Conservation (phyloP, 441 rosid genomes). For the Euphorbia schlechtendalii region DNA sequence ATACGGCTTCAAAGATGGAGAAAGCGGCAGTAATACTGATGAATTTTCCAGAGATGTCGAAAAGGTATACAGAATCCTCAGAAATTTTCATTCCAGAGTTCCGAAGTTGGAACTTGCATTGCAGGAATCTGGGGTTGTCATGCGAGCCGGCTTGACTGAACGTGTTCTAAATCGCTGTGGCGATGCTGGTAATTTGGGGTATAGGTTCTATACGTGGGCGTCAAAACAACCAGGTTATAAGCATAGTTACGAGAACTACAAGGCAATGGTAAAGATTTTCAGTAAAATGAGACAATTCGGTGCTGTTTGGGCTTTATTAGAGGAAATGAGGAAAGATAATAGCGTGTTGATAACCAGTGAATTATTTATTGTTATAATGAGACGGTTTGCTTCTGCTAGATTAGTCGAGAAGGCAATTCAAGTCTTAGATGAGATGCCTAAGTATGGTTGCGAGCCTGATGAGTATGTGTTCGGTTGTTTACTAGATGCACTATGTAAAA, state of each 20-base stretch:
- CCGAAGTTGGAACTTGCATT: constrained; percentile 74
- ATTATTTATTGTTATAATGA: constrained; percentile 60
- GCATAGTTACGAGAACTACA: constrained; percentile 68
- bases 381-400: constrained; percentile 80
- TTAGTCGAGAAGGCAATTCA: constrained; percentile 76
- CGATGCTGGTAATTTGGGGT: constrained; percentile 76
- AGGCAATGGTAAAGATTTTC: constrained; percentile 62
- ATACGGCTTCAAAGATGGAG: constrained; percentile 12
- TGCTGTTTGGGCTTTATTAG: constrained; percentile 77
- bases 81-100: constrained; percentile 60
- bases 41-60: constrained; percentile 71
- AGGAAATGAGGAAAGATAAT: constrained; percentile 62
- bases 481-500: constrained; percentile 77
- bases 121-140: constrained; percentile 53
- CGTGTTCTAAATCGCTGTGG: constrained; percentile 77
- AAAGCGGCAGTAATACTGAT: constrained; percentile 21
- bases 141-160: constrained; percentile 53
- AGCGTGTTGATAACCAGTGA: constrained; percentile 61
- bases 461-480: constrained; percentile 66
- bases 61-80: constrained; percentile 58
- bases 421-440: constrained; percentile 89
- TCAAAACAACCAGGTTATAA: constrained; percentile 63
- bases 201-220: constrained; percentile 67
- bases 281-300: constrained; percentile 90
- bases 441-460: constrained; percentile 71